Evolutionary conservation across 768 basidiomycete species (phyloP).

Genomic region (Heimioporus sp.): DNA sequence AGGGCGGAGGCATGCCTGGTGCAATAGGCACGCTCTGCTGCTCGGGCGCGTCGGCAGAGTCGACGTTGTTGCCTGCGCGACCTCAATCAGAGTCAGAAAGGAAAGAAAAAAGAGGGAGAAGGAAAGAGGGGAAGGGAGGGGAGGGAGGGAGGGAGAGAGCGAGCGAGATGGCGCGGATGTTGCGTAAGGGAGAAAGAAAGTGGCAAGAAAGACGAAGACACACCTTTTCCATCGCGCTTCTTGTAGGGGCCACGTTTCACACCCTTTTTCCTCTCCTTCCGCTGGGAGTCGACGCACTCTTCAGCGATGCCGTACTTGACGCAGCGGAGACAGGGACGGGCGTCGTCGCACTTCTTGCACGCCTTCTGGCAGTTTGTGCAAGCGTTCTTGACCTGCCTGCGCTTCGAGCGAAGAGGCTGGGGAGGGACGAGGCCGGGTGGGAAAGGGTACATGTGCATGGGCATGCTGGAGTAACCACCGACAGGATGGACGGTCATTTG

Average conservation of each 20-base stretch:
- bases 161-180: slow-evolving; percentile 2
- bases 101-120: slow-evolving; percentile 9
- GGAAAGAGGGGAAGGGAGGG: not conserved
- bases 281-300: slow-evolving; percentile 85
- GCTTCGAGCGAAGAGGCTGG: slow-evolving; percentile 65
- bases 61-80: slow-evolving; percentile 58
- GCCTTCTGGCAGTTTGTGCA: slow-evolving; percentile 90
- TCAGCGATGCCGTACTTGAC: slow-evolving; percentile 87
- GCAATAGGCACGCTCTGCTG: slow-evolving; percentile 42
- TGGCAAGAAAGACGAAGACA: slow-evolving; percentile 36
- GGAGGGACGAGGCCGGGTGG: slow-evolving; percentile 44
- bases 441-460: slow-evolving; percentile 73
- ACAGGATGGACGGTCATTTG: slow-evolving; percentile 51
- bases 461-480: slow-evolving; percentile 48
- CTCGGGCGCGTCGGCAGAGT: slow-evolving; percentile 42
- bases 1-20: slow-evolving; percentile 40
- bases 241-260: slow-evolving; percentile 89
- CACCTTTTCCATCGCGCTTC: slow-evolving; percentile 92
- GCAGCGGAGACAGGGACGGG: slow-evolving; percentile 89
- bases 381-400: slow-evolving; percentile 87
- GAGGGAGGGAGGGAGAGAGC: too few relatives aligned
- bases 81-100: slow-evolving; percentile 49
- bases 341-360: slow-evolving; percentile 91
- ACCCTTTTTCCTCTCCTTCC: slow-evolving; percentile 90
- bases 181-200: slow-evolving; percentile 17